Evolutionary conservation across 768 basidiomycete species (phyloP), one percentile per base, ranked within the genome.

Genomic region (Podaxis sp.): DNA sequence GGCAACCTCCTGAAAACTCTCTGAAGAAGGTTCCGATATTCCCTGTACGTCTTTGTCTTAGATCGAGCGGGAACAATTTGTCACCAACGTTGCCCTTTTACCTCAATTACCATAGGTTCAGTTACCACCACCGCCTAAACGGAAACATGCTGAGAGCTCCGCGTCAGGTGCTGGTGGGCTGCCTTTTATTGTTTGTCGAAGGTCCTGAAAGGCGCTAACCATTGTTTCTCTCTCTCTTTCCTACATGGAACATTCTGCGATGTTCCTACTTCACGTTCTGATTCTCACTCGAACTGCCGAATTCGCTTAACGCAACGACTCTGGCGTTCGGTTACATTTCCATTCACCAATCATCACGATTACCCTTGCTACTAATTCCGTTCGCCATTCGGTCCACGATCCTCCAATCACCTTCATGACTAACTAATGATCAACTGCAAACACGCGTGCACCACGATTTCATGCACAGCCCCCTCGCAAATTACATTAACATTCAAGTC

Each of bases 401-500:
- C 14, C 32, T 10, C 36, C 28, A 18, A 51, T 13, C 13, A 18
- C 18, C 16, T 44, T 46, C 36, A 35, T 54, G 59, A 61, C 53
- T 23, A 47, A 61, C 52, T 36, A 46, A 44, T 54, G 59, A 61
- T 47, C 36, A 47, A 61, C 57, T 25, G 48, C 48, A 50, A 53
- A 46, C 53, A 60, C 40, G 50, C 32, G 0, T 32, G 57, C 35
- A 28, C 47, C 38, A 52, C 55, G 32, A 25, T 35, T 14, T 27
- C 23, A 53, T 38, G 52, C 59, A 55, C 53, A 61, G 28, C 59
- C 64, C 67, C 70, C 77, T 78, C 80, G 54, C 73, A 83, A 32
- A 74, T 98, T 65, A 78, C 77, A 21, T 74, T 99, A 65, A 89
- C 85, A 55, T 86, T 99, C 82, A 98, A 97, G 75, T 97, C 93